Conservation (phyloP, 2,329 filamentous ascomycete species). For the Phyllosticta citribraziliensis region DNA sequence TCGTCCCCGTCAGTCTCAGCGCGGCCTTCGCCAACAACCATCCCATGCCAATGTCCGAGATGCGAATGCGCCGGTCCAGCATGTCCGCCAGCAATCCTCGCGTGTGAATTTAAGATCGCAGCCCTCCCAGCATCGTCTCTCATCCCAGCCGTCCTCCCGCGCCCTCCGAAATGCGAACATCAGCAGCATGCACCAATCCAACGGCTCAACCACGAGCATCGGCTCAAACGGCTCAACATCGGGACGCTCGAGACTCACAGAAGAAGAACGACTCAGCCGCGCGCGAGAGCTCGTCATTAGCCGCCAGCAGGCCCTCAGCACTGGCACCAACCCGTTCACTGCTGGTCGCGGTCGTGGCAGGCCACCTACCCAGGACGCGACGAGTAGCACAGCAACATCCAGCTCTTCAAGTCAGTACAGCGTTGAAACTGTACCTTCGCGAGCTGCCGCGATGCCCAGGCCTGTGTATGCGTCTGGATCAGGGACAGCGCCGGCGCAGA, state of each 20-base stretch:
- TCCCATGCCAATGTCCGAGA: conserved; percentile 23
- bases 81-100: conserved; percentile 25
- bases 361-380: neutral
- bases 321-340: conserved; percentile 28
- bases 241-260: conserved; percentile 18
- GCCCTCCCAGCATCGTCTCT: conserved; percentile 26
- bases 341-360: conserved; percentile 19
- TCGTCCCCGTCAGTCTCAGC: conserved; percentile 23
- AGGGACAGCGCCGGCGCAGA: neutral
- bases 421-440: conserved; percentile 12
- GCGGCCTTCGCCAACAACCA: conserved; percentile 13
- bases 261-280: conserved; percentile 24
- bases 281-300: conserved; percentile 29
- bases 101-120: conserved; percentile 26
- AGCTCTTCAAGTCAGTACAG: conserved; percentile 14
- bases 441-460: conserved; percentile 3
- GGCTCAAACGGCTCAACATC: conserved; percentile 15
- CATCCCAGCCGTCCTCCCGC: conserved; percentile 26
- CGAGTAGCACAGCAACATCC: neutral
- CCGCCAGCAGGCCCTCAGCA: conserved; percentile 21
- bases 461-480: neutral
- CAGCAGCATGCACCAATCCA: conserved; percentile 14
- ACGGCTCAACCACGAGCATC: conserved; percentile 11
- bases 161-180: conserved; percentile 25
- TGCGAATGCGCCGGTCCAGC: conserved; percentile 15